Evolutionary conservation across 2,329 filamentous ascomycete genomes (phyloP).

Genomic region (Fusarium newnesense): DNA sequence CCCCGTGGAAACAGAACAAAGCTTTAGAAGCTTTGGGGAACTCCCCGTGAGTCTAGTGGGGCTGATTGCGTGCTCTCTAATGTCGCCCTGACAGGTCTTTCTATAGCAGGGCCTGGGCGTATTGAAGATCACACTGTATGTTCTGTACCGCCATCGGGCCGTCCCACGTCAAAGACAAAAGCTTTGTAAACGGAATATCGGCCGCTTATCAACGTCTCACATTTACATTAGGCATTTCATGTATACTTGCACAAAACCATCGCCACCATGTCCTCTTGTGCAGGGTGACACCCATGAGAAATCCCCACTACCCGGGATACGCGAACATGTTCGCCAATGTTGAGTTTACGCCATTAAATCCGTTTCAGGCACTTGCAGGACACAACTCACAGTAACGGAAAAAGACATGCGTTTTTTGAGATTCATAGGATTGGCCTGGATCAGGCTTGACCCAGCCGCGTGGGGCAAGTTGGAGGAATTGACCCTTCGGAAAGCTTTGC

Average conservation of each 20-base stretch:
- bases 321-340: constrained; percentile 34
- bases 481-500: constrained; percentile 19
- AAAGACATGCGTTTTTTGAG: constrained; percentile 12
- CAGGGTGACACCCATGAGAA: constrained; percentile 12
- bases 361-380: constrained; percentile 19
- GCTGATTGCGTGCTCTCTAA: constrained; percentile 34
- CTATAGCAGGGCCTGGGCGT: constrained; percentile 13
- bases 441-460: constrained; percentile 14
- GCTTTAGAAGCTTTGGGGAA: constrained; percentile 27
- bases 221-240: neutral
- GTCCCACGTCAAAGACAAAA: neutral
- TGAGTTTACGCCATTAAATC: constrained; percentile 37
- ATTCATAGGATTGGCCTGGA: constrained; percentile 25
- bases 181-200: constrained; percentile 11
- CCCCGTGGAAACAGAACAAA: constrained; percentile 22
- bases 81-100: constrained; percentile 21
- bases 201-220: constrained; percentile 21
- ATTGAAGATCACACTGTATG: constrained; percentile 6
- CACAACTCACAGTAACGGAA: constrained; percentile 19
- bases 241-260: constrained; percentile 5
- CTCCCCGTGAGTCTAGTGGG: constrained; percentile 39
- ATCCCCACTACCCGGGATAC: constrained; percentile 22
- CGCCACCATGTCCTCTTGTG: constrained; percentile 19
- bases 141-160: constrained; percentile 12
- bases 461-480: constrained; percentile 30